Percentiles rank a stretch among this genome's conserved stretches.
Evolutionary conservation across 257 asterid species (phyloP).

Genomic region (Solanum neorickii): DNA sequence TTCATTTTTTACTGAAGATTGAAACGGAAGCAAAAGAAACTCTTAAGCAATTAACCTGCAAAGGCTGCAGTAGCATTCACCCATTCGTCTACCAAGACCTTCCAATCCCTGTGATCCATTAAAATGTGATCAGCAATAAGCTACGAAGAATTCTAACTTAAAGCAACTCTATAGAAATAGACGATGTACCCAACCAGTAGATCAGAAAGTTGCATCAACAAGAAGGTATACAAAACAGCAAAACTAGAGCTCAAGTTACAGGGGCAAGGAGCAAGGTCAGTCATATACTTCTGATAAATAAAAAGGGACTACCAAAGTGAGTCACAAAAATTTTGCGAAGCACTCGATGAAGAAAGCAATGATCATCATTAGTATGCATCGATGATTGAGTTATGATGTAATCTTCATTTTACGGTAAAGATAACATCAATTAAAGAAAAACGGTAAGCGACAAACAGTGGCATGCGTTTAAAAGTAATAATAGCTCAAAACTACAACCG

Average conservation of each 20-base stretch:
- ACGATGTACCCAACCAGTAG: not conserved
- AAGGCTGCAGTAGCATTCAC: slow-evolving; percentile 39
- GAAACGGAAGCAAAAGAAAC: not conserved
- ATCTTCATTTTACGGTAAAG: not conserved
- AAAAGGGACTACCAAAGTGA: not conserved
- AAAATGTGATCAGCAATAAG: not conserved
- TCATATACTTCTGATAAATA: not conserved
- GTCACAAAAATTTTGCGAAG: not conserved
- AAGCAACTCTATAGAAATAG: not conserved
- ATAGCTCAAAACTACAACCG: not conserved
- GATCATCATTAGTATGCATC: not conserved
- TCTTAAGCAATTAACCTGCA: slow-evolving; percentile 29
- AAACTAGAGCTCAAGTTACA: not conserved
- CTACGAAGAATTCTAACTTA: not conserved
- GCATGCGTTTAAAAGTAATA: no score
- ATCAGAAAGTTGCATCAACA: not conserved
- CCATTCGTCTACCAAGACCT: slow-evolving; percentile 68
- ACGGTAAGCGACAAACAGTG: no score
- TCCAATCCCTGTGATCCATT: slow-evolving; percentile 65
- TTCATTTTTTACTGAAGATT: not conserved
- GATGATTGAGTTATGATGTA: not conserved
- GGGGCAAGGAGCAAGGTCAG: not conserved
- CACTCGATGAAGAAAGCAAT: not conserved
- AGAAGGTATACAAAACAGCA: not conserved
- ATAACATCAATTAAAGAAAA: not conserved